Evolutionary conservation across 176 grass and related monocot genomes (phyloP).

Genomic region (Poa pratensis): DNA sequence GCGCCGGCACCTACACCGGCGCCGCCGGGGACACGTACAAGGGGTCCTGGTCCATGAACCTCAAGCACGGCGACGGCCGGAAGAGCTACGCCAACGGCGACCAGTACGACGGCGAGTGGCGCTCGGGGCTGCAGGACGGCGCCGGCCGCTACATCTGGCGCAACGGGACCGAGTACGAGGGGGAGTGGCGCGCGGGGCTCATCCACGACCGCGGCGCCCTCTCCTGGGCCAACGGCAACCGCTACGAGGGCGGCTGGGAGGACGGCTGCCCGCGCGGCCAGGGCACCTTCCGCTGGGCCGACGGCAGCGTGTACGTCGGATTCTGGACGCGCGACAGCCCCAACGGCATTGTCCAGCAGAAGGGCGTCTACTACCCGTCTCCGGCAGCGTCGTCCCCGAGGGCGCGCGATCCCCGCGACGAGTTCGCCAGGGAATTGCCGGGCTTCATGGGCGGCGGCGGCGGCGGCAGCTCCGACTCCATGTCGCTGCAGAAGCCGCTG

Average conservation of each 20-base stretch:
- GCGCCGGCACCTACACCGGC: constrained; percentile 81
- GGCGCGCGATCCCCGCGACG: constrained; percentile 76
- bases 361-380: constrained; percentile 85
- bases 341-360: constrained; percentile 66
- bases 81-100: constrained; percentile 94
- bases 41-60: constrained; percentile 86
- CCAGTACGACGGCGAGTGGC: constrained; percentile 93
- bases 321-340: constrained; percentile 62
- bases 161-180: constrained; percentile 87
- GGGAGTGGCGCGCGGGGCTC: constrained; percentile 75
- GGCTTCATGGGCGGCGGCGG: constrained; percentile 43
- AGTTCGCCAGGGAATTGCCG: constrained; percentile 63
- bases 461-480: constrained; percentile 15
- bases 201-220: constrained; percentile 78
- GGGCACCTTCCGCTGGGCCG: constrained; percentile 82
- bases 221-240: constrained; percentile 73
- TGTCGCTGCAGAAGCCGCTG: constrained; percentile 50
- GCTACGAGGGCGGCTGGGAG: constrained; percentile 91
- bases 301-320: constrained; percentile 82
- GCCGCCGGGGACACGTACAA: constrained; percentile 85
- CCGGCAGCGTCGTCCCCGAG: constrained; percentile 61
- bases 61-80: constrained; percentile 76
- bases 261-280: constrained; percentile 76
- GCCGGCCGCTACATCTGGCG: constrained; percentile 78
- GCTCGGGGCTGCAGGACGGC: constrained; percentile 72